Base-by-base conservation (phyloP, 1,139 yeast genomes). In the Pichia sp. region DNA sequence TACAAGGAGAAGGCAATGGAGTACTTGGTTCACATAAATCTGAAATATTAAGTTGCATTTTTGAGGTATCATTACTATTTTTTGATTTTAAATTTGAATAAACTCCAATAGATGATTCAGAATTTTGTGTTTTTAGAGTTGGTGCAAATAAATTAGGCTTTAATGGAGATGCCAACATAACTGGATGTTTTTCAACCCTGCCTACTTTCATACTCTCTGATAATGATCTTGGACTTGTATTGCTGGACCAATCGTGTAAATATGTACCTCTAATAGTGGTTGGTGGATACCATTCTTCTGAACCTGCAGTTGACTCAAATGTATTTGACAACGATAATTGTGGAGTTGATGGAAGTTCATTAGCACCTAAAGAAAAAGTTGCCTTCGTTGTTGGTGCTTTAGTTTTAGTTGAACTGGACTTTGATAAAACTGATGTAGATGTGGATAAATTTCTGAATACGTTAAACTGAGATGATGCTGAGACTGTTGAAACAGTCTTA, bases 181-280 rank as follows among this genome's bases (percentile, higher is more conserved):
- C 18, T n/a, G 35, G 32, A 12, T 37, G 45, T 9, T 39, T 34
- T 29, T 42, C 49, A 7, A 50, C 49, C 30, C 25, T 48, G 11
- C 52, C 53, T 12, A 37, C 53, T 39, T 48, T 50, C 15, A 40
- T n/a, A 35, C 53, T 51, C 13, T 44, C 51, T 13, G 44, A 24
- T 29, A 51, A 36, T 6, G 52, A 49, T 24, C 42, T 42, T 8
- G 54, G 54, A 32, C 51, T 49, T n/a, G 39, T 22, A 35, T 51
- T 40, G 26, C 18, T 32, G 12, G 52, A 42, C 54, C 54, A 51
- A 27, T 49, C 51, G 36, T 51, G 52, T 16, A 49, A 26, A 35
- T 45, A 40, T 2, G 45, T 49, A 4, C 54, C 54, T 27, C 46
- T 12, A 8, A 51, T 51, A 0, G 53, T 43, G 7, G 43, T 39